phyloP scores from a whole-genome alignment of 345 rosid genomes.

The Odontarrhena argentea region DNA sequence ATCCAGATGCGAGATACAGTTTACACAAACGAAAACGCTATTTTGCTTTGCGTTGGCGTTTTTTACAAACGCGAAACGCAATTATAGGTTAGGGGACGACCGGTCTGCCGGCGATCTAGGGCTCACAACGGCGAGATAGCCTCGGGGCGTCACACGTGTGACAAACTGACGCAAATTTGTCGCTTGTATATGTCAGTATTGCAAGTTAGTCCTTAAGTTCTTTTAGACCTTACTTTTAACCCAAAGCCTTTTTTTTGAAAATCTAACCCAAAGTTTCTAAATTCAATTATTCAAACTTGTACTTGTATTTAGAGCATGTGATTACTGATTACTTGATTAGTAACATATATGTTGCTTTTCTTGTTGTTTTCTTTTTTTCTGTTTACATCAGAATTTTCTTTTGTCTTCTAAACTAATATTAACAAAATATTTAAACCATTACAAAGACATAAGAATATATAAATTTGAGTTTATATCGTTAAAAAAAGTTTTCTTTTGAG shows the following conservation, averaged over 20 bases:
- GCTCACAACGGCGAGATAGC: conserved; percentile 3
- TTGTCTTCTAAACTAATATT: too few relatives aligned
- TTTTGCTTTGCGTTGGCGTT: conserved; percentile 6
- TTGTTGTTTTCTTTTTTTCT: too few relatives aligned
- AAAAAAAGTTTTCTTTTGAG: too few relatives aligned
- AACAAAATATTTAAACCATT: too few relatives aligned
- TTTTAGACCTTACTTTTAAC: neutral
- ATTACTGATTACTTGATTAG: too few relatives aligned
- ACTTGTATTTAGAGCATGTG: neutral
- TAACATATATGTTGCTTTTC: too few relatives aligned
- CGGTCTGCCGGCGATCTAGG: conserved; percentile 17
- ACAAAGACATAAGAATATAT: too few relatives aligned
- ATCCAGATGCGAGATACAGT: conserved; percentile 16
- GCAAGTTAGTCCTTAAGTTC: conserved; percentile 11
- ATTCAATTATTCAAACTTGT: neutral
- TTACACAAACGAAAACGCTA: conserved; percentile 19
- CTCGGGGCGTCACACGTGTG: conserved; percentile 26
- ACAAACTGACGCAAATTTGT: neutral
- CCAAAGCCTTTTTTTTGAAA: neutral
- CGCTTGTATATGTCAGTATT: conserved; percentile 19
- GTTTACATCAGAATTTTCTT: too few relatives aligned
- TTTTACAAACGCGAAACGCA: neutral
- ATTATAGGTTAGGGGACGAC: neutral
- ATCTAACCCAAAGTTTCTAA: neutral
- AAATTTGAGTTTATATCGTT: too few relatives aligned